phyloP scores from a whole-genome alignment of 495 filamentous ascomycete genomes.

The Recurvomyces mirabilis region DNA sequence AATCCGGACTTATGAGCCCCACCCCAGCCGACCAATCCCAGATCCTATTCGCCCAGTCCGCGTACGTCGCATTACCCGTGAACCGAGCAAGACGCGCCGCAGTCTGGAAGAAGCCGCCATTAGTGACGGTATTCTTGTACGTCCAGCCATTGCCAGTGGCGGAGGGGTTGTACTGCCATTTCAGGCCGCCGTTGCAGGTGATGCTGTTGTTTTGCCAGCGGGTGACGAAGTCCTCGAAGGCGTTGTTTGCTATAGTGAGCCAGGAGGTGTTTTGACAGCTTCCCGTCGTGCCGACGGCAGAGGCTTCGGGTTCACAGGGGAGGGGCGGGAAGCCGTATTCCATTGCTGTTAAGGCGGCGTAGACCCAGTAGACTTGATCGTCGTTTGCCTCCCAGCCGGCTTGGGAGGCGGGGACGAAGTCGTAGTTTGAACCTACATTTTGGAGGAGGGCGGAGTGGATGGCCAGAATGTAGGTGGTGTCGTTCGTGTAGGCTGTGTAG shows the following conservation, averaged over 20 bases:
- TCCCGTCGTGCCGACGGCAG: not conserved
- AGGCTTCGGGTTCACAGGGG: not conserved
- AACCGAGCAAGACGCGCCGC: slow-evolving; percentile 65
- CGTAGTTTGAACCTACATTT: slow-evolving; percentile 2
- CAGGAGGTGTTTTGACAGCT: slow-evolving; percentile 4
- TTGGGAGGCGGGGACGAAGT: slow-evolving; percentile 3
- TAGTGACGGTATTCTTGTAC: slow-evolving; percentile 74
- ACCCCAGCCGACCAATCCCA: slow-evolving; percentile 60
- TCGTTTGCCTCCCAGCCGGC: slow-evolving; percentile 8
- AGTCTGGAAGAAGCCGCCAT: slow-evolving; percentile 71
- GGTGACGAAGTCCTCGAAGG: slow-evolving; percentile 8
- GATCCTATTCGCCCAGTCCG: slow-evolving; percentile 58
- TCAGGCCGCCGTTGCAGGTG: slow-evolving; percentile 29
- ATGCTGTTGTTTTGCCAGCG: slow-evolving; percentile 35
- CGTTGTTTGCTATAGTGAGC: slow-evolving; percentile 1
- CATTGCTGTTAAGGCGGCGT: slow-evolving; percentile 2
- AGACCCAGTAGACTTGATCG: slow-evolving; percentile 8
- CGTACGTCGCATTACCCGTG: slow-evolving; percentile 68
- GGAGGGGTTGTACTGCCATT: slow-evolving; percentile 75
- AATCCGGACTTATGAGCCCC: slow-evolving; percentile 48
- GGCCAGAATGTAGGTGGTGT: slow-evolving; percentile 4
- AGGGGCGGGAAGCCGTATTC: slow-evolving; percentile 4
- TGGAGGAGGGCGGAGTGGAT: not conserved
- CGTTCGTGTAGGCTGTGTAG: slow-evolving; percentile 7
- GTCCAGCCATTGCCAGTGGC: slow-evolving; percentile 70